A percentile compares a stretch with the other conserved stretches of the same genome.
These are phyloP conservation scores for Chaetomium sp. DNA, from an alignment of 2,329 filamentous ascomycete species.

Conservation along the genomic window DNA sequence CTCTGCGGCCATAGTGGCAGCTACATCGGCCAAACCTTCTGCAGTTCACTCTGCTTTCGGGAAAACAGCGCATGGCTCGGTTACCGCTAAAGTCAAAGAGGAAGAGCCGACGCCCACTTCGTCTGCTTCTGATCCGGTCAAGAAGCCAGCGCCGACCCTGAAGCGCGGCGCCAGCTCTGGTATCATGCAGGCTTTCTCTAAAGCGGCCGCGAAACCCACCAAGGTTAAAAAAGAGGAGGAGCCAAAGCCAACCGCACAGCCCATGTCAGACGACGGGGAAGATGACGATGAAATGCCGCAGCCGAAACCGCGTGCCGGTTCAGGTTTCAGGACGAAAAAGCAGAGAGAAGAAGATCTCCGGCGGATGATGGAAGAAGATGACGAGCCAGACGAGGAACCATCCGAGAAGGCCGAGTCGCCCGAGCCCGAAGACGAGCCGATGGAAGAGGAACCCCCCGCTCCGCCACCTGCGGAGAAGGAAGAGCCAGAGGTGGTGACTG, in stretches of 20 bases:
- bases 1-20: conserved; percentile 22
- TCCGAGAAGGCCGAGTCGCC: conserved; percentile 42
- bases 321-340: conserved; percentile 41
- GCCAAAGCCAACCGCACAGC: conserved; percentile 40
- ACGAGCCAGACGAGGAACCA: conserved; percentile 44
- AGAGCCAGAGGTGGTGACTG: conserved; percentile 45
- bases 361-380: conserved; percentile 68
- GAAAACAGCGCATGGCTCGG: conserved; percentile 21
- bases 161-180: conserved; percentile 51
- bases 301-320: conserved; percentile 29
- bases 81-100: conserved; percentile 25
- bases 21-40: no score
- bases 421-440: conserved; percentile 26
- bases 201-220: conserved; percentile 42
- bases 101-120: conserved; percentile 32
- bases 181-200: conserved; percentile 76
- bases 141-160: conserved; percentile 34
- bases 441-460: conserved; percentile 28
- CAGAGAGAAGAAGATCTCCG: conserved; percentile 60
- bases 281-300: conserved; percentile 48
- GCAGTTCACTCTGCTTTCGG: conserved; percentile 1
- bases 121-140: conserved; percentile 33
- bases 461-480: conserved; percentile 38
- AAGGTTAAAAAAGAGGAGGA: conserved; percentile 45
- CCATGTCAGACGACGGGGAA: conserved; percentile 45